phyloP scores from a whole-genome alignment of 2,329 filamentous ascomycete genomes.

The Clonostachys chloroleuca region DNA sequence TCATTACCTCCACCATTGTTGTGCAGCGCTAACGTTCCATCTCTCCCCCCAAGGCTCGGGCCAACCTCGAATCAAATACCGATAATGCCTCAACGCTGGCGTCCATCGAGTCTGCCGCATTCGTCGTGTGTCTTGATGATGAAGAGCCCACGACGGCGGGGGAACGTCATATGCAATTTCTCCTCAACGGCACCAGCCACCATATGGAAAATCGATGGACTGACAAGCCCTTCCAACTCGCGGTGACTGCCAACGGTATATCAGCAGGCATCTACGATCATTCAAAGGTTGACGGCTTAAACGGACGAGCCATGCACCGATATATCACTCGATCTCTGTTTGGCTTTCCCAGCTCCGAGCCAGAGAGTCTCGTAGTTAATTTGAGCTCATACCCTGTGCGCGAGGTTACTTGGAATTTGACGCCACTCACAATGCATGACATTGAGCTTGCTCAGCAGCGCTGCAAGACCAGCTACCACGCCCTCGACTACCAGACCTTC shows the following conservation, averaged over 20 bases:
- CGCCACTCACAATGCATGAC: no score
- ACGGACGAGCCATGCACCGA: not conserved
- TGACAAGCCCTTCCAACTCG: constrained; percentile 5
- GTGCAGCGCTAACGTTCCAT: no score
- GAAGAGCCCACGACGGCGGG: constrained; percentile 1
- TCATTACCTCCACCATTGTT: no score
- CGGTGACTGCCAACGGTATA: constrained; percentile 3
- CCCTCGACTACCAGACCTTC: not conserved
- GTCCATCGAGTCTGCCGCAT: constrained; percentile 4
- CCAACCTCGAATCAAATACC: no score
- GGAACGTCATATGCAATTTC: not conserved
- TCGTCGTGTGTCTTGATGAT: constrained; percentile 5
- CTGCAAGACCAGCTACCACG: no score
- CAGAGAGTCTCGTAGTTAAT: not conserved
- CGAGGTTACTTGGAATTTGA: not conserved
- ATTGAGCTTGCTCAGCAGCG: no score
- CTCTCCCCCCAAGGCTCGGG: no score
- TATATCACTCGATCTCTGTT: not conserved
- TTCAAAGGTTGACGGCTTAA: constrained; percentile 4
- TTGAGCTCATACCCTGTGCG: not conserved
- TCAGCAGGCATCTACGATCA: constrained; percentile 5
- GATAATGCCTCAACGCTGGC: no score
- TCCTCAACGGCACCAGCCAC: constrained; percentile 1
- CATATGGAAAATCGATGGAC: constrained; percentile 3
- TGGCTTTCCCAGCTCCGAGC: not conserved